phyloP scores from a whole-genome alignment of 768 basidiomycete genomes.

The Cyclocybe cylindracea region DNA sequence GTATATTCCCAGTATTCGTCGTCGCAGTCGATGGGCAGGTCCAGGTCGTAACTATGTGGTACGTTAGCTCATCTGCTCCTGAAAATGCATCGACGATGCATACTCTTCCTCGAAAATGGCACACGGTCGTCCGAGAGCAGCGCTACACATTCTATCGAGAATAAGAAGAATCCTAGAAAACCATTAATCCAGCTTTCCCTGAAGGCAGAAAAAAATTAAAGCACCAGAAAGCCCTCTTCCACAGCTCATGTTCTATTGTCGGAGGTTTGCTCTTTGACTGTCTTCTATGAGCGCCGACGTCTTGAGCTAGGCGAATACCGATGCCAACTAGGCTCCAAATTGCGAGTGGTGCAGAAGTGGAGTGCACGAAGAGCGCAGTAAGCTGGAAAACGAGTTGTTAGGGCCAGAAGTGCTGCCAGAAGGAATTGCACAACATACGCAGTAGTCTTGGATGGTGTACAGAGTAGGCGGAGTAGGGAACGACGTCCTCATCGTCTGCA shows the following conservation, averaged over 20 bases:
- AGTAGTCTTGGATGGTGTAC: constrained; percentile 71
- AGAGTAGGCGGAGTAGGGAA: constrained; percentile 63
- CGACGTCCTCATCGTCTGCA: constrained; percentile 58
- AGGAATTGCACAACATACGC: no score
- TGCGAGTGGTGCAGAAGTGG: constrained; percentile 55
- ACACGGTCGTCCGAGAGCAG: constrained; percentile 66
- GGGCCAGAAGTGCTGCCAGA: no score
- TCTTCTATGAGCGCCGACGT: constrained; percentile 67
- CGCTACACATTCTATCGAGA: constrained; percentile 48
- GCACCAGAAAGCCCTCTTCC: constrained; percentile 69
- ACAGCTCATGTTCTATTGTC: constrained; percentile 64
- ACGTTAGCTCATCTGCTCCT: not conserved
- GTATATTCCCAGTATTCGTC: constrained; percentile 67
- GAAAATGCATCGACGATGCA: constrained; percentile 12
- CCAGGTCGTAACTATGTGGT: constrained; percentile 59
- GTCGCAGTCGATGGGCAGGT: constrained; percentile 55
- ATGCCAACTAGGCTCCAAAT: constrained; percentile 70
- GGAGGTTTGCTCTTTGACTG: constrained; percentile 21
- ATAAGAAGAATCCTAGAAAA: constrained; percentile 46
- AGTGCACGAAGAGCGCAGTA: constrained; percentile 49
- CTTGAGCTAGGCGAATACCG: constrained; percentile 71
- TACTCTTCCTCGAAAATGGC: constrained; percentile 79
- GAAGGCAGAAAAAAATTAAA: not conserved
- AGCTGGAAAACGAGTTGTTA: constrained; percentile 38
- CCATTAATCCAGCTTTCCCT: not conserved